phyloP scores from a whole-genome alignment of 2,329 filamentous ascomycete species.

The Hypoxylon sp. region DNA sequence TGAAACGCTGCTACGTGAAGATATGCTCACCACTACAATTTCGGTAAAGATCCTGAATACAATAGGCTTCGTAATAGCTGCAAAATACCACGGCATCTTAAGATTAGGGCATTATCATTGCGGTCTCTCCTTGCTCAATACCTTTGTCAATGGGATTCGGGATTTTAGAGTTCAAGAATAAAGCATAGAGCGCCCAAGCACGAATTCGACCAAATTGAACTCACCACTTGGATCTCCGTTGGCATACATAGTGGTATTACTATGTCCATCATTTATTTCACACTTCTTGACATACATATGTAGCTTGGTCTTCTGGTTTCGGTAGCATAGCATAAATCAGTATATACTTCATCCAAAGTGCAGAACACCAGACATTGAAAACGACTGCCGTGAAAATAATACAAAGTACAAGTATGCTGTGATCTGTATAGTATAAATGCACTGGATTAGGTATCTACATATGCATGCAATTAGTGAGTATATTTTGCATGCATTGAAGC shows the following conservation, averaged over 20 bases:
- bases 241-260: background rate
- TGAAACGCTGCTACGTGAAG: slow-evolving; percentile 11
- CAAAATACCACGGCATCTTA: background rate
- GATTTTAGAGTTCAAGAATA: background rate
- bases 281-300: background rate
- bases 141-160: too few species aligned
- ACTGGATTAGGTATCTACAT: too few species aligned
- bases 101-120: background rate
- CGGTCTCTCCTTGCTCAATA: background rate
- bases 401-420: too few species aligned
- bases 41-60: background rate
- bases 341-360: background rate
- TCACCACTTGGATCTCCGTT: background rate
- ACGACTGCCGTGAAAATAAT: too few species aligned
- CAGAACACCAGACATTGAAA: too few species aligned
- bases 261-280: background rate
- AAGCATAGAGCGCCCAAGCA: background rate
- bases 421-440: too few species aligned
- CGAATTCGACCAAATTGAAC: background rate
- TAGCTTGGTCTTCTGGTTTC: background rate
- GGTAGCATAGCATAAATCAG: background rate
- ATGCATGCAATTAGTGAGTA: too few species aligned
- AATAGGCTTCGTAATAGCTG: background rate
- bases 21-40: background rate
- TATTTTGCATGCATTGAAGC: too few species aligned